Conservation (phyloP, 345 rosid genomes). For the Populus simonii region DNA sequence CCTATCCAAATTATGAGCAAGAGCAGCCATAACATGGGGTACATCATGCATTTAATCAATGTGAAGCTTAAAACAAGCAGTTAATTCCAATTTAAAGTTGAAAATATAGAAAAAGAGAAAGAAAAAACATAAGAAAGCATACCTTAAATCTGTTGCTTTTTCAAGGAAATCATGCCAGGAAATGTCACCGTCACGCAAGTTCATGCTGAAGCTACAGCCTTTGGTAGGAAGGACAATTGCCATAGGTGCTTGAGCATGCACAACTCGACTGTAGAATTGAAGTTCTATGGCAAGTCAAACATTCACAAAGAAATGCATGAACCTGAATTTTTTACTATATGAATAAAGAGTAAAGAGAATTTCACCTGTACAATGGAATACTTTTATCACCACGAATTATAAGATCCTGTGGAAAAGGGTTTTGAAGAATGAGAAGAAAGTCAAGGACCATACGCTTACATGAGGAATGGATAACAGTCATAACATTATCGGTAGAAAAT, state of each 20-base stretch:
- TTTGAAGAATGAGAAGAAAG: conserved; percentile 9
- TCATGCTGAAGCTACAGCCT: conserved; percentile 44
- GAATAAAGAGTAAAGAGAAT: conserved; percentile 21
- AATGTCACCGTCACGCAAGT: conserved; percentile 72
- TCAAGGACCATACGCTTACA: neutral
- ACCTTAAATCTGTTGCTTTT: conserved; percentile 56
- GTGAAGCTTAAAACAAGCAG: neutral
- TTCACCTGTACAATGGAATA: conserved; percentile 86
- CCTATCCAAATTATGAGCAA: neutral
- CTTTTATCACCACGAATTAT: conserved; percentile 85
- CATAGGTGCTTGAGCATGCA: conserved; percentile 81
- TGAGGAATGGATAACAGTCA: neutral
- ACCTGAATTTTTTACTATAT: conserved; percentile 6
- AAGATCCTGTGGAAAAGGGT: conserved; percentile 48
- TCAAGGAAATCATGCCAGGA: conserved; percentile 74
- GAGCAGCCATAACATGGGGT: neutral
- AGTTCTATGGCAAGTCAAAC: conserved; percentile 31
- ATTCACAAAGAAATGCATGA: neutral
- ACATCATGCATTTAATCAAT: neutral
- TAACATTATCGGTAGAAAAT: neutral
- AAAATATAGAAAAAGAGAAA: neutral
- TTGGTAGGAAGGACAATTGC: conserved; percentile 70
- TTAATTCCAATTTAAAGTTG: neutral
- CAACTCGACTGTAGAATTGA: conserved; percentile 73
- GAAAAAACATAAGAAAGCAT: conserved; percentile 1